Conservation (phyloP, 441 rosid genomes). For the Theobroma grandiflorum region DNA sequence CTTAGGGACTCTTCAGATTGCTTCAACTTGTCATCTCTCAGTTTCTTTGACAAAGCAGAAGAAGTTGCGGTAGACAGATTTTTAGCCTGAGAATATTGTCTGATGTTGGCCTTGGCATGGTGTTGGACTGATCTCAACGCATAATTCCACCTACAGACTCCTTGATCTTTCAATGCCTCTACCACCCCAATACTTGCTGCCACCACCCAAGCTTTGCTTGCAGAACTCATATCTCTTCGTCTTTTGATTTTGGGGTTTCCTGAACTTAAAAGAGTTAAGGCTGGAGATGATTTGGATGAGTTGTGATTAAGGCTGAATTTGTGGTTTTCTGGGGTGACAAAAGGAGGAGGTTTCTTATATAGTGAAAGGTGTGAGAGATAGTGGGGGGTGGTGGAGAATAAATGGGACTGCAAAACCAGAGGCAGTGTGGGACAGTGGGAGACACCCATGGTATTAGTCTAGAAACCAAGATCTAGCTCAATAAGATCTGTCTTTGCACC, state of each 20-base stretch:
- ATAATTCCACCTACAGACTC: conserved; percentile 51
- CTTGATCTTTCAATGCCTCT: conserved; percentile 50
- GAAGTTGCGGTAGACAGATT: conserved; percentile 15
- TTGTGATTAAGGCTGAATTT: neutral
- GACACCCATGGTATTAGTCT: neutral
- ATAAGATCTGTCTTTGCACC: neutral
- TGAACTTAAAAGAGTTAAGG: neutral
- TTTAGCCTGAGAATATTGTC: conserved; percentile 36
- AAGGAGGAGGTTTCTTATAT: neutral
- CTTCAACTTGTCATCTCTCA: conserved; percentile 22
- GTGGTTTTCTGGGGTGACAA: neutral
- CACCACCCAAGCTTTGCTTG: conserved; percentile 56
- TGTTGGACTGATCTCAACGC: conserved; percentile 36
- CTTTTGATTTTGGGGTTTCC: neutral
- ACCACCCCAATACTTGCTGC: conserved; percentile 55
- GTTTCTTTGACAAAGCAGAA: conserved; percentile 18
- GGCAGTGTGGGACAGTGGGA: neutral
- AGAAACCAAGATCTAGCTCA: too few relatives aligned
- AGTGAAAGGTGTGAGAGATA: neutral
- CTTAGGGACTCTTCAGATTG: conserved; percentile 29
- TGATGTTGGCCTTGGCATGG: conserved; percentile 34
- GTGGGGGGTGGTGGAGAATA: neutral
- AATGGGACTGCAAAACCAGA: neutral
- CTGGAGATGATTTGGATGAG: neutral
- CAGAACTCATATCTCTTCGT: conserved; percentile 38